phyloP scores from a whole-genome alignment of 2,329 filamentous ascomycete genomes.

The Penicillium brevicompactum region DNA sequence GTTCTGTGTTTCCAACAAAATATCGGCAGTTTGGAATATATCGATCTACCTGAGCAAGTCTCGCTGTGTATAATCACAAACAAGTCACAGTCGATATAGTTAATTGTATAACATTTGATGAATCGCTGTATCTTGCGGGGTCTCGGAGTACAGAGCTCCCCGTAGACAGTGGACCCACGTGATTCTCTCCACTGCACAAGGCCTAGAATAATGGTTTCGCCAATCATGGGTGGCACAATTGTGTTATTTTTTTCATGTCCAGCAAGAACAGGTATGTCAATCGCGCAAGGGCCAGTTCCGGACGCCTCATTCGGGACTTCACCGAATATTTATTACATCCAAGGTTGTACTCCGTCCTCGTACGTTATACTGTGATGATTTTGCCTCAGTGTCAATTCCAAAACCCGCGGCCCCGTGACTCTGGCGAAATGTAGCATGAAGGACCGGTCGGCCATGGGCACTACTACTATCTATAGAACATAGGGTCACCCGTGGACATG shows the following conservation, averaged over 20 bases:
- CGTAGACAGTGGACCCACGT: background rate
- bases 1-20: background rate
- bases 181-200: constrained; percentile 3
- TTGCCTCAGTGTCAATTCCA: background rate
- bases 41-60: background rate
- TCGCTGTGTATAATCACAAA: too few species aligned
- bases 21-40: constrained; percentile 6
- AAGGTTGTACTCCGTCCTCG: too few species aligned
- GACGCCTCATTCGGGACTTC: constrained; percentile 5
- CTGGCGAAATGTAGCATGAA: background rate
- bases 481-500: too few species aligned
- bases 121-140: constrained; percentile 7
- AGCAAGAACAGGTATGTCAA: background rate
- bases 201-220: constrained; percentile 4
- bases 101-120: background rate
- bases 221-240: background rate
- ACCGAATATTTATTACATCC: background rate
- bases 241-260: background rate
- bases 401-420: background rate
- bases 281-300: background rate
- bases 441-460: background rate
- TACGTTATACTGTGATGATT: background rate
- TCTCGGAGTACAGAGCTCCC: constrained; percentile 13
- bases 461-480: too few species aligned
- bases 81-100: background rate